Percentiles rank a stretch among this genome's conserved stretches.
Conservation (phyloP, 1,284 basidiomycete genomes). For the Microbotryomycetes sp. region DNA sequence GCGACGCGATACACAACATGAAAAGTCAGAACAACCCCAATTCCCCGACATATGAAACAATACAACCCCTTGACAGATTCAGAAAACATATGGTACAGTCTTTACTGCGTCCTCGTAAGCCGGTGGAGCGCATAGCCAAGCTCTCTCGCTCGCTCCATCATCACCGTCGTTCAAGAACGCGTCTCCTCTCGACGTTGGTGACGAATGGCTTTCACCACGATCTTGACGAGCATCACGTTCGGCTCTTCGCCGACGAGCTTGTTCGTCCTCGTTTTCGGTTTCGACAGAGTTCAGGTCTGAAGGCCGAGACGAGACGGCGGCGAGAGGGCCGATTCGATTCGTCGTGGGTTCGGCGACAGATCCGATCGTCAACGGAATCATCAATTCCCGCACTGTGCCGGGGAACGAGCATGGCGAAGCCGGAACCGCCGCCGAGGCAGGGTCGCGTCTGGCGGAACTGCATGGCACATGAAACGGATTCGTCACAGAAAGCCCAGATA, state of each 20-base stretch:
- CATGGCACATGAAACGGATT: constrained; percentile 28
- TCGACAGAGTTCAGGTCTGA: not conserved
- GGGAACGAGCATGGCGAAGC: constrained; percentile 32
- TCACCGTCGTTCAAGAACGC: constrained; percentile 2
- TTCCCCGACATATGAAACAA: too few relatives aligned
- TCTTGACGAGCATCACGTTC: constrained; percentile 30
- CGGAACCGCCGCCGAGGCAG: not conserved
- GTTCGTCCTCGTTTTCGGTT: not conserved
- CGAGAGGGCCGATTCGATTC: constrained; percentile 17
- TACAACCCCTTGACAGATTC: not conserved
- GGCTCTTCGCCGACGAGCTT: not conserved
- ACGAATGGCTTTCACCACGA: constrained; percentile 21
- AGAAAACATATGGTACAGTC: constrained; percentile 11
- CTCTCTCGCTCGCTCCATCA: constrained; percentile 25
- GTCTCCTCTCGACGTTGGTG: not conserved
- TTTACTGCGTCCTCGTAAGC: constrained; percentile 29
- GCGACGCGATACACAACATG: too few relatives aligned
- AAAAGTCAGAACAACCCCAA: too few relatives aligned
- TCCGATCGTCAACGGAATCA: constrained; percentile 45
- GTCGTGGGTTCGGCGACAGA: constrained; percentile 44
- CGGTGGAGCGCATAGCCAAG: constrained; percentile 33
- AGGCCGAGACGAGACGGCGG: not conserved
- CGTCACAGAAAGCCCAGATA: constrained; percentile 31
- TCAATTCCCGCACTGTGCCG: constrained; percentile 39
- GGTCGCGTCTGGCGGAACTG: constrained; percentile 1